Base-by-base conservation (phyloP, 2,329 filamentous ascomycete species). In the Microdochium trichocladiopsis region DNA sequence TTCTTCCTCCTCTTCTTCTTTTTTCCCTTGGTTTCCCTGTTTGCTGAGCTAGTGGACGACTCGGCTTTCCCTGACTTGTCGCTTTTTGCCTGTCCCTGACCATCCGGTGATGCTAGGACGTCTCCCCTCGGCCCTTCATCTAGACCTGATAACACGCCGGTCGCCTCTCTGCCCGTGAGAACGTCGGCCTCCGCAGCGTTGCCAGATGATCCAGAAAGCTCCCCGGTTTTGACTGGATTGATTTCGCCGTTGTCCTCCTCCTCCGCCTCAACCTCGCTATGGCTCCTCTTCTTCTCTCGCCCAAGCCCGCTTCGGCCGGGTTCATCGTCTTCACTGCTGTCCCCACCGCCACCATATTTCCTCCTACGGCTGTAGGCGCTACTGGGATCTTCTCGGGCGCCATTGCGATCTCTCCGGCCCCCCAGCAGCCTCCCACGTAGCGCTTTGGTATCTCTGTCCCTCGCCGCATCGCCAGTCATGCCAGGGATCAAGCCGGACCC, bases 241-340 rank as follows among this genome's bases (percentile, higher is more conserved):
- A n/a, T n/a, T n/a, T n/a, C 24, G 3, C 31, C 51, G 8, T 22
- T n/a, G 4, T 22, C 31, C 1, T 33, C 25, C 25, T 36, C 47
- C 21, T 23, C 41, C 9, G 24, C 25, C 10, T 48, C 51, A 18
- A 16, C 31, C 21, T 48, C 37, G 31, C 50, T 53, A 18, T 23
- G 47, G 24, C 49, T 36, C 47, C 53, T 48, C 53, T 59, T 65
- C 58, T 64, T 68, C n/a, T 56, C 59, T 47, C 64, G 53, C 9
- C 64, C 65, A 5, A 67, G 54, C 28, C 58, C 64, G 52, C 64
- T 60, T 48, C 65, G 62, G 24, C 65, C 65, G 4, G 59, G 51
- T 51, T 66, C 64, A 45, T 66, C 63, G 25, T 66, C 64, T 24
- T 59, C 63, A 28, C 59, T 61, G 6, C 58, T 58, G 14, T 60